Percentiles rank a stretch among this genome's conserved stretches.
Conservation (phyloP, 2,329 filamentous ascomycete genomes). For the Fusarium sp. region DNA sequence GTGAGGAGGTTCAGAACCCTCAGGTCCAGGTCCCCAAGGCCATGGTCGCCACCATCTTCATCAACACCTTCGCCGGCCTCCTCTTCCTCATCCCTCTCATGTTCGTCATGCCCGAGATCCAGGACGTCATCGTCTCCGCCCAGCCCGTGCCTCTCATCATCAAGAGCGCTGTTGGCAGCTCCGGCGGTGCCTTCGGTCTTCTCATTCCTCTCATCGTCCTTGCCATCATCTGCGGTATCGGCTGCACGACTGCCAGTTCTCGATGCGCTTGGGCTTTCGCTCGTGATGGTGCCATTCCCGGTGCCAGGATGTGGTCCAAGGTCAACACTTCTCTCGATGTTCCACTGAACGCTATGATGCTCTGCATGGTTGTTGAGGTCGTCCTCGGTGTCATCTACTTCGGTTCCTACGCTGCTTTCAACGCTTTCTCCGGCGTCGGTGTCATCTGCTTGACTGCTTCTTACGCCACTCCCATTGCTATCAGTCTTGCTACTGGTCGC, state of each 20-base stretch:
- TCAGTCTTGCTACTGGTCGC: neutral
- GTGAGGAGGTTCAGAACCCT: slow-evolving; percentile 74
- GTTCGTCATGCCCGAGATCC: slow-evolving; percentile 72
- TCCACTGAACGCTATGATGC: slow-evolving; percentile 13
- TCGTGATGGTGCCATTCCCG: slow-evolving; percentile 14
- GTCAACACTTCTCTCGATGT: neutral
- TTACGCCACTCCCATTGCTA: slow-evolving; percentile 8
- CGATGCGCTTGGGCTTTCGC: slow-evolving; percentile 13
- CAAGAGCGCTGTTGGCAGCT: slow-evolving; percentile 44
- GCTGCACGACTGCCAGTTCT: slow-evolving; percentile 9
- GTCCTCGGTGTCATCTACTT: slow-evolving; percentile 14
- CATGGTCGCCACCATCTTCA: slow-evolving; percentile 71
- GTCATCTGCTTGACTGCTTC: slow-evolving; percentile 7
- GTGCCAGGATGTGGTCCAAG: neutral
- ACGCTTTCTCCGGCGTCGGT: slow-evolving; percentile 7
- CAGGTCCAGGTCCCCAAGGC: slow-evolving; percentile 75
- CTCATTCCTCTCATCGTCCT: slow-evolving; percentile 4
- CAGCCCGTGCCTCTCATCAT: slow-evolving; percentile 73
- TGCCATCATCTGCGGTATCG: slow-evolving; percentile 5
- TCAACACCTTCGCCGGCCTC: slow-evolving; percentile 72
- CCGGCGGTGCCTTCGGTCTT: neutral
- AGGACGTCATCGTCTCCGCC: slow-evolving; percentile 59
- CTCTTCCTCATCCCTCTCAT: slow-evolving; percentile 73
- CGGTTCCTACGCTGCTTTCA: slow-evolving; percentile 4
- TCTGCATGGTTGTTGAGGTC: neutral